Percentiles rank a stretch among this genome's conserved stretches.
Conservation (phyloP, 108 stramenopile species). For the Nitzschia sp. region DNA sequence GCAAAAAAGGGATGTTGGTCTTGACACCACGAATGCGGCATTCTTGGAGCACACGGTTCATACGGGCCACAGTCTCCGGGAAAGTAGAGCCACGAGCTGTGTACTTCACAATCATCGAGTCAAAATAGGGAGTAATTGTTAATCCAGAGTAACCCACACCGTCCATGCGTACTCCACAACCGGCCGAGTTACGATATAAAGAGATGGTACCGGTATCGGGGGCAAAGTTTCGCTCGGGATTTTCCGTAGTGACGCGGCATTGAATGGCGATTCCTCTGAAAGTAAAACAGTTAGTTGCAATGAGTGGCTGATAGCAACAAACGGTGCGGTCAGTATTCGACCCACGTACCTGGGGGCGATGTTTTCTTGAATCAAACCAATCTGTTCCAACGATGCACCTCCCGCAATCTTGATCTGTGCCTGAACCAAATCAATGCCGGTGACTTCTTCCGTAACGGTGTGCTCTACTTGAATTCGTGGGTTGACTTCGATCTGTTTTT, state of each 20-base stretch:
- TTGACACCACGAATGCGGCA: constrained; percentile 91
- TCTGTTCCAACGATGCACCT: constrained; percentile 86
- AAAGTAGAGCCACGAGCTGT: constrained; percentile 74
- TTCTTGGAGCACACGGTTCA: constrained; percentile 87
- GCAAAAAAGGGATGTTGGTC: constrained; percentile 83
- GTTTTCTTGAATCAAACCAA: constrained; percentile 70
- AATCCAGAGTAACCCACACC: constrained; percentile 77
- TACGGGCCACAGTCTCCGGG: constrained; percentile 73
- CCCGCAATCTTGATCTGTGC: constrained; percentile 90
- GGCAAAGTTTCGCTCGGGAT: constrained; percentile 80
- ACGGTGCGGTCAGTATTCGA: background rate
- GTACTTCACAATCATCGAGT: constrained; percentile 95
- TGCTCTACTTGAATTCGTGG: constrained; percentile 97
- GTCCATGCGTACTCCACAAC: constrained; percentile 91
- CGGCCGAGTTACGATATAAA: constrained; percentile 83
- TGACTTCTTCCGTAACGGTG: constrained; percentile 97
- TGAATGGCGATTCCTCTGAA: constrained; percentile 82
- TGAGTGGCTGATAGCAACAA: background rate
- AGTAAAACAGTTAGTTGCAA: background rate
- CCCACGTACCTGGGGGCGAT: constrained; percentile 51
- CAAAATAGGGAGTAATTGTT: constrained; percentile 89
- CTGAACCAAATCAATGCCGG: constrained; percentile 93
- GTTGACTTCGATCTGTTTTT: constrained; percentile 96
- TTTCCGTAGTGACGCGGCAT: constrained; percentile 94
- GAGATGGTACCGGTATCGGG: constrained; percentile 89